A percentile compares a stretch with the other conserved stretches of the same genome.
Evolutionary conservation across 768 basidiomycete species (phyloP).

Genomic region (Podaxis mareebaensis): DNA sequence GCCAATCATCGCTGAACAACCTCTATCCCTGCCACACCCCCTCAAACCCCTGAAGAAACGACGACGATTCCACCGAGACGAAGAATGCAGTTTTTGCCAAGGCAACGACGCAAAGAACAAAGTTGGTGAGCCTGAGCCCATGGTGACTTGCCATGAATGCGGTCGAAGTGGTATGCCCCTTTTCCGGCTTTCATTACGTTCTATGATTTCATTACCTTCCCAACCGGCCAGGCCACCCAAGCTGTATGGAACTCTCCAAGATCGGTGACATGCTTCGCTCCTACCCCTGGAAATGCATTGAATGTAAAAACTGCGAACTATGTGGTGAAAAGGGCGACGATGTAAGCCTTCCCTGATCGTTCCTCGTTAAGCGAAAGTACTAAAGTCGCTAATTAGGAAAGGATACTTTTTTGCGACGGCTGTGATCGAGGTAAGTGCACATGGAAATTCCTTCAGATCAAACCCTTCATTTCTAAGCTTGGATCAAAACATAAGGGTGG

Average conservation of each 20-base stretch:
- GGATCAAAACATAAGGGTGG: constrained; percentile 55
- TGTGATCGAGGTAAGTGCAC: constrained; percentile 79
- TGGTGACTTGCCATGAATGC: constrained; percentile 83
- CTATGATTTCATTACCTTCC: constrained; percentile 16
- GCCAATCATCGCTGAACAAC: constrained; percentile 39
- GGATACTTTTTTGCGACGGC: constrained; percentile 88
- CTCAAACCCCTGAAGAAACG: constrained; percentile 35
- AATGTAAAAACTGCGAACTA: constrained; percentile 91
- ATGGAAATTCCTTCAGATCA: constrained; percentile 7
- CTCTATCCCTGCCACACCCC: constrained; percentile 41
- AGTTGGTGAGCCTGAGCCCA: constrained; percentile 53
- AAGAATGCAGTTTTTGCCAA: constrained; percentile 77
- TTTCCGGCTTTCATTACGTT: constrained; percentile 15
- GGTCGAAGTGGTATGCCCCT: constrained; percentile 70
- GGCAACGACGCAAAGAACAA: constrained; percentile 65
- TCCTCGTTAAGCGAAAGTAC: constrained; percentile 11
- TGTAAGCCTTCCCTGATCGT: constrained; percentile 48
- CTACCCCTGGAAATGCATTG: constrained; percentile 86
- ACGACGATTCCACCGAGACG: constrained; percentile 51
- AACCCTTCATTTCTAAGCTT: constrained; percentile 12
- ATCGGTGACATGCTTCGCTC: constrained; percentile 61
- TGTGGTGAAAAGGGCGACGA: constrained; percentile 86
- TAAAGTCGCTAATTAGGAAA: constrained; percentile 45
- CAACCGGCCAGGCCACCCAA: constrained; percentile 69
- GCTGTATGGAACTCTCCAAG: constrained; percentile 68